Base-by-base conservation (phyloP, 768 basidiomycete species). In the Tubosaeta sp. region DNA sequence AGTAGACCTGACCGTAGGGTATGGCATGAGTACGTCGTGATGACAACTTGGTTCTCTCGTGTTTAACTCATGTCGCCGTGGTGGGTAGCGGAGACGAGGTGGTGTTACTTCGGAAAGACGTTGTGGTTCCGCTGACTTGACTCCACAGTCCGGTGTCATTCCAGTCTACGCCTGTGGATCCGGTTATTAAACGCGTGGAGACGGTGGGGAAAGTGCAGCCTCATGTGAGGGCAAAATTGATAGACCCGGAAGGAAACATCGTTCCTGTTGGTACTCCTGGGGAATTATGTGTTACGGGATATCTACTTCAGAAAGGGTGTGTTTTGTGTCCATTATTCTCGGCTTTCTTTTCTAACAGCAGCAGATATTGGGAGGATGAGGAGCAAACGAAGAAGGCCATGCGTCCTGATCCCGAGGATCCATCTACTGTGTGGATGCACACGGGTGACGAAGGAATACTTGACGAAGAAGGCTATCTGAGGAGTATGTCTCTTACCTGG, bases 401-500 rank as follows among this genome's bases (percentile, higher is more conserved):
- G 81, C 76, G 75, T 50, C 68, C 65, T 6, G 76, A 78, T 44
- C 54, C 64, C 5, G 77, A 82, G 55, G 74, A 79, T 47, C 64
- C 74, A 13, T 84, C 81, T 17, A 78, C 70, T 4, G 59, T 85
- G 33, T 92, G 90, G 90, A 90, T 92, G 83, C 78, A 86, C 66
- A 90, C 86, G 0, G 90, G 90, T 1, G 90, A 93, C 62, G 81
- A 90, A 60, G 89, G 80, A 1, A 83, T 87, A 32, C 77, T 93
- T 71, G 90, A 93, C 58, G 80, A 84, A 48, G 85, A 92, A 48
- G 90, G 90, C 2, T 92, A 91, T 68, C 65, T 92, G 17, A 69
- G 71, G 58, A 82, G 90, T 89, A 59, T 54, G 83, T 72, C 13
- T 17, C 19, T 39, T 13, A 31, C 12, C 48, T 34, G 19, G 17